Evolutionary conservation across 257 asterid species (phyloP).

Genomic region (Nemophila menziesii): DNA sequence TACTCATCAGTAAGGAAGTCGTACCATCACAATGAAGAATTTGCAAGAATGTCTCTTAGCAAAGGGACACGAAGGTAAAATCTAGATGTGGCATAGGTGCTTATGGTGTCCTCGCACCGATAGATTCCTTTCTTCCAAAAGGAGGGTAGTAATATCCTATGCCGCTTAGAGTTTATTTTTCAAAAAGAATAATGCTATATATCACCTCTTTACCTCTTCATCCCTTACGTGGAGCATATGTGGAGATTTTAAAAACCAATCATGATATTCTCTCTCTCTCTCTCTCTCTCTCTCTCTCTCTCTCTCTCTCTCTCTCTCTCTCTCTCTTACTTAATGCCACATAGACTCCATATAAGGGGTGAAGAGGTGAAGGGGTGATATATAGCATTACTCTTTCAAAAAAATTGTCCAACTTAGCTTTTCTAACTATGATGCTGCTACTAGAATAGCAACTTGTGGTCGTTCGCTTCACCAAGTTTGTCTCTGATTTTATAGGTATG

Average conservation of each 20-base stretch:
- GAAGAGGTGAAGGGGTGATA: no score
- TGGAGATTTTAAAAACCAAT: no score
- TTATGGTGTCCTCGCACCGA: conserved; percentile 55
- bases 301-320: no score
- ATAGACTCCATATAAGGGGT: no score
- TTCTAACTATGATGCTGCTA: conserved; percentile 76
- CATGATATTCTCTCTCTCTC: no score
- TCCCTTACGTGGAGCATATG: no score
- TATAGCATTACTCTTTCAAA: no score
- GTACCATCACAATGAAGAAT: conserved; percentile 51
- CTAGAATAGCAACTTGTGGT: conserved; percentile 76
- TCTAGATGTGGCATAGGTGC: conserved; percentile 92
- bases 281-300: no score
- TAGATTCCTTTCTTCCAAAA: conserved; percentile 60
- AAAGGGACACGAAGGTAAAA: conserved; percentile 54
- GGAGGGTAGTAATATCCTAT: conserved; percentile 59
- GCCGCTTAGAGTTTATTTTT: conserved; percentile 73
- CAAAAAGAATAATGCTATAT: no score
- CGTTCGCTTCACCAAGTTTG: conserved; percentile 79
- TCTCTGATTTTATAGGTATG: conserved; percentile 73
- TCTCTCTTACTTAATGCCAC: no score
- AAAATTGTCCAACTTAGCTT: conserved; percentile 70
- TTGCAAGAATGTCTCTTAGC: conserved; percentile 42
- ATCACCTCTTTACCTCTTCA: no score
- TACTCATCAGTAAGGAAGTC: conserved; percentile 70